Evolutionary conservation across 768 basidiomycete species (phyloP), one percentile per base, ranked within the genome.

Genomic region (Kwoniella newhampshirensis): DNA sequence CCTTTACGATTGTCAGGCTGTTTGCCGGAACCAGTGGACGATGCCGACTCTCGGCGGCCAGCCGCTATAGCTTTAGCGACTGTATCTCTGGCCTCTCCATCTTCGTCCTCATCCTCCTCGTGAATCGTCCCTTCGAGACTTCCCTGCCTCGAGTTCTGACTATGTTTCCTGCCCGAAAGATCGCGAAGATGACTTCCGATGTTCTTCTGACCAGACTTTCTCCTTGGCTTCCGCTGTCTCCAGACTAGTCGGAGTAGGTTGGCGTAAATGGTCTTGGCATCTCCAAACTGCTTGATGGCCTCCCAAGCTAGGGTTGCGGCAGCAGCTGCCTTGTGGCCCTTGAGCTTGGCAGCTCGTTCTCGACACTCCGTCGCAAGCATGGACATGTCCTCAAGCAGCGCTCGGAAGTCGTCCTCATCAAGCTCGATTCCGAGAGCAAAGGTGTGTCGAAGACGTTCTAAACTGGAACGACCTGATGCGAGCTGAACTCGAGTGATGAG

Each of bases 351-450:
- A 11, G 68, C 70, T 32, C 71, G 54, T 30, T 69, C 70, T 20
- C 71, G 51, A 41, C 64, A 69, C 43, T 71, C 68, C 13, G 67
- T 68, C 9, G 66, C 67, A 6, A 73, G 51, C 42, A 71, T 66
- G 4, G 63, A 51, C 59, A 73, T 67, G 50, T 75, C 74, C 15
- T 62, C 50, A 44, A 75, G 63, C 35, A 75, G 59, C 2, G 66
- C 63, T 39, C 70, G 57, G 55, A 75, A 70, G 40, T 75, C 74
- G 48, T 73, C 71, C 36, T 75, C 74, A 54, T 75, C 71, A 3
- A 75, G 53, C 12, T 73, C 65, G 17, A 54, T 52, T 18, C 70
- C 71, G 37, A 75, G 64, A 17, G 60, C 39, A 50, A 75, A 75
- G 3, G 66, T 68, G 35, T 75, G 73, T 35, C 71, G 67, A 8